Percentiles rank a stretch among this genome's conserved stretches.
Evolutionary conservation across 1,284 basidiomycete genomes (phyloP).

Genomic region (Irpex lacteus): DNA sequence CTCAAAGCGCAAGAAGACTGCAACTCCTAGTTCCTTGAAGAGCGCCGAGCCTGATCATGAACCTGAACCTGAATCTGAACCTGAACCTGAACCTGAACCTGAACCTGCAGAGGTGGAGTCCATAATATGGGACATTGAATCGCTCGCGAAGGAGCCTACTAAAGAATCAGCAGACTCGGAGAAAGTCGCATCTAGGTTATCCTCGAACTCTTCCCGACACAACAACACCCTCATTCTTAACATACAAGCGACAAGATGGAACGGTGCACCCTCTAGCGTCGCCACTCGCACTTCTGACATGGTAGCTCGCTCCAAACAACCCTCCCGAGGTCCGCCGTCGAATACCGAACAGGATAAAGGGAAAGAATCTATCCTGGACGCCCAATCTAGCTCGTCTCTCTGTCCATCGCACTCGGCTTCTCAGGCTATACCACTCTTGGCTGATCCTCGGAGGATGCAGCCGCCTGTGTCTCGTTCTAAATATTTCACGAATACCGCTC

Average conservation of each 20-base stretch:
- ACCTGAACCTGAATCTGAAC: not conserved
- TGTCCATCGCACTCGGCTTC: conserved; percentile 49
- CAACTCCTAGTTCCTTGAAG: not conserved
- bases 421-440: conserved; percentile 9
- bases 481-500: not conserved
- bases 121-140: conserved; percentile 66
- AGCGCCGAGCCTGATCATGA: not conserved
- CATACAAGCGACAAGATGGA: conserved; percentile 17
- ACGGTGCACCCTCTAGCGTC: not conserved
- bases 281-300: not conserved
- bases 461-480: not conserved
- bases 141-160: conserved; percentile 24
- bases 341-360: not conserved
- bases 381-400: conserved; percentile 34
- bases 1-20: not conserved
- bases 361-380: not conserved
- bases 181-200: not conserved
- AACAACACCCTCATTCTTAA: conserved; percentile 27
- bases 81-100: not conserved
- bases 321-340: not conserved
- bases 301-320: not conserved
- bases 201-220: conserved; percentile 4
- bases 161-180: not conserved
- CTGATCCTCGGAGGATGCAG: not conserved
- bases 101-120: conserved; percentile 34